Conservation (phyloP, 345 rosid species). For the Punica granatum region DNA sequence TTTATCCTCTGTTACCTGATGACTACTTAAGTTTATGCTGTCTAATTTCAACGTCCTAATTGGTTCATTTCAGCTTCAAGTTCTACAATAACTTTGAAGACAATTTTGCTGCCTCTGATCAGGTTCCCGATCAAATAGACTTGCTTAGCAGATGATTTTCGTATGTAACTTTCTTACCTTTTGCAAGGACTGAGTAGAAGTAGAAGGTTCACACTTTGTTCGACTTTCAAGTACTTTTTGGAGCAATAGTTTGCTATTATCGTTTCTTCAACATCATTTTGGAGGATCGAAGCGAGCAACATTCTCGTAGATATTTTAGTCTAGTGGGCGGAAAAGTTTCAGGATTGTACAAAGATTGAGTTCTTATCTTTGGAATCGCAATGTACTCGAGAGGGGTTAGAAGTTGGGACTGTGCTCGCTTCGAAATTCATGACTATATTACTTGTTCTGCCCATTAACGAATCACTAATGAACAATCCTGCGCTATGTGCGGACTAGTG, state of each 20-base stretch:
- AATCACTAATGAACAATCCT: too few relatives aligned
- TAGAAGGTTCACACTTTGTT: neutral
- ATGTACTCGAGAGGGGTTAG: too few relatives aligned
- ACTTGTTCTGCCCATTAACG: too few relatives aligned
- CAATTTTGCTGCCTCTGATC: neutral
- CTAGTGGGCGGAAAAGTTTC: too few relatives aligned
- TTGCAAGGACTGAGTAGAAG: neutral
- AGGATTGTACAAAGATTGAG: too few relatives aligned
- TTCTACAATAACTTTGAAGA: neutral
- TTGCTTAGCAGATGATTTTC: neutral
- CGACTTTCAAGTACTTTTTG: neutral
- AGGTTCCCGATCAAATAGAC: neutral
- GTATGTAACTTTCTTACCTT: neutral
- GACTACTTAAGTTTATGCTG: neutral
- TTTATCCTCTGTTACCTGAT: neutral
- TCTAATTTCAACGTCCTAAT: neutral
- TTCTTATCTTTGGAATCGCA: too few relatives aligned
- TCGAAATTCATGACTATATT: too few relatives aligned
- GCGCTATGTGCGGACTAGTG: too few relatives aligned
- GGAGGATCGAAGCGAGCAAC: too few relatives aligned
- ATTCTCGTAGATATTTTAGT: too few relatives aligned
- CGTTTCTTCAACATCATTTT: neutral
- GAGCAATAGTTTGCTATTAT: neutral
- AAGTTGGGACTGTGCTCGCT: too few relatives aligned
- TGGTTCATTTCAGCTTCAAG: neutral